phyloP scores from a whole-genome alignment of 75 land plant genomes.

The Gnetum montanum region DNA sequence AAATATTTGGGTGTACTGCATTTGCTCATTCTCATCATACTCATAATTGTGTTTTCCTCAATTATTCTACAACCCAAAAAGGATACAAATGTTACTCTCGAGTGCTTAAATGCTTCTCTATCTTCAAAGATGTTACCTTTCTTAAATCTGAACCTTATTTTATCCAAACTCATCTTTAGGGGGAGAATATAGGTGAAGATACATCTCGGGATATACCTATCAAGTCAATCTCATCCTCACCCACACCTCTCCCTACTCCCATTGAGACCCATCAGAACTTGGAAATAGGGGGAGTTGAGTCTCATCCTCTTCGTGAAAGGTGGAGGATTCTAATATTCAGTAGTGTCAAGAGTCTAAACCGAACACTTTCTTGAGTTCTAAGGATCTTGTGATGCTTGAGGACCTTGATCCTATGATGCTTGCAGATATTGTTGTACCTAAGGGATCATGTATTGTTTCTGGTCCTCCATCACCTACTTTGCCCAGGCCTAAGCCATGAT shows the following conservation, averaged over 20 bases:
- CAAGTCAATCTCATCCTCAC: too few relatives aligned
- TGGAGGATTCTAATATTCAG: not conserved
- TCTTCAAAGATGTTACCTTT: slow-evolving; percentile 2
- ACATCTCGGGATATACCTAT: too few relatives aligned
- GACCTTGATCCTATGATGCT: too few relatives aligned
- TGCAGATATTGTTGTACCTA: too few relatives aligned
- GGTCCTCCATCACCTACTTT: too few relatives aligned
- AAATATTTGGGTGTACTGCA: too few relatives aligned
- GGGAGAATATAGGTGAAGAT: slow-evolving; percentile 1
- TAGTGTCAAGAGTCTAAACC: not conserved
- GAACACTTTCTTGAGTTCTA: not conserved
- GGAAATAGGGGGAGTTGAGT: not conserved
- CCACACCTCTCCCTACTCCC: not conserved
- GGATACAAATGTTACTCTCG: slow-evolving; percentile 1
- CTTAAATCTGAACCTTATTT: slow-evolving; percentile 1
- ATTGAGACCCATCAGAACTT: not conserved
- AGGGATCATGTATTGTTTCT: too few relatives aligned
- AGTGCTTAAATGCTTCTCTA: not conserved
- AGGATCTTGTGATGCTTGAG: too few relatives aligned
- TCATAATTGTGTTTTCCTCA: too few relatives aligned
- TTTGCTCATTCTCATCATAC: too few relatives aligned
- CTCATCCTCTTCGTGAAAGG: not conserved
- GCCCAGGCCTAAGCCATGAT: too few relatives aligned
- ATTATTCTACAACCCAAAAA: too few relatives aligned
- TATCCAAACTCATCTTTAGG: not conserved